A percentile compares a stretch with the other conserved stretches of the same genome.
Evolutionary conservation across 2,329 filamentous ascomycete genomes (phyloP).

Genomic region (Apiospora phragmitis): DNA sequence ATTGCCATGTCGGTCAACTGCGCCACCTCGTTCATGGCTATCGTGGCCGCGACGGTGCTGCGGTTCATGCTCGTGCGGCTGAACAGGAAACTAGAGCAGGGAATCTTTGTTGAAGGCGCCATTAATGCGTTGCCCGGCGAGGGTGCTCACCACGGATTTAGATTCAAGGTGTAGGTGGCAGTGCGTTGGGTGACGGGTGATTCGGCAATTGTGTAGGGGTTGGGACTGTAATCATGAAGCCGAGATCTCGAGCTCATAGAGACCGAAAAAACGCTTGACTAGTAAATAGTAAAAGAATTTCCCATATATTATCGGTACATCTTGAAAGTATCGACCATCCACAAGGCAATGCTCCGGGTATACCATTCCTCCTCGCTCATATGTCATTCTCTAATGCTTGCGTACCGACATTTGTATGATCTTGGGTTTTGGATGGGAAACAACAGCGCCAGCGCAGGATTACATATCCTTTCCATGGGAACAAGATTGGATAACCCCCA

Average conservation of each 20-base stretch:
- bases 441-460: neutral
- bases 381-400: neutral
- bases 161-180: constrained; percentile 60
- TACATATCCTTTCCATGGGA: neutral
- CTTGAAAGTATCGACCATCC: neutral
- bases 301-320: neutral
- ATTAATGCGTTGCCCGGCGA: constrained; percentile 58
- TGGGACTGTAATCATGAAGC: neutral
- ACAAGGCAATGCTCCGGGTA: neutral
- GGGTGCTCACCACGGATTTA: constrained; percentile 62
- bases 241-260: neutral
- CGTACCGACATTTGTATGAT: neutral
- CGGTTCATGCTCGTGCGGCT: constrained; percentile 62
- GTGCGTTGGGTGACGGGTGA: neutral
- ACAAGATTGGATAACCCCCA: neutral
- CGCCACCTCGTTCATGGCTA: constrained; percentile 62
- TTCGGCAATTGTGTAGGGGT: neutral
- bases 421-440: neutral
- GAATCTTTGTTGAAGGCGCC: constrained; percentile 56
- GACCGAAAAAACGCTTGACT: neutral
- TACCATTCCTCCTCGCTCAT: neutral
- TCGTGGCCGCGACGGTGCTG: constrained; percentile 62
- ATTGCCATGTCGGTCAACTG: constrained; percentile 70
- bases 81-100: constrained; percentile 70
- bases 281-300: neutral